Percentiles rank a stretch among this genome's conserved stretches.
These are phyloP conservation scores for Chaetomium olivaceum DNA, from an alignment of 2,329 filamentous ascomycete genomes.

Conservation along the genomic window DNA sequence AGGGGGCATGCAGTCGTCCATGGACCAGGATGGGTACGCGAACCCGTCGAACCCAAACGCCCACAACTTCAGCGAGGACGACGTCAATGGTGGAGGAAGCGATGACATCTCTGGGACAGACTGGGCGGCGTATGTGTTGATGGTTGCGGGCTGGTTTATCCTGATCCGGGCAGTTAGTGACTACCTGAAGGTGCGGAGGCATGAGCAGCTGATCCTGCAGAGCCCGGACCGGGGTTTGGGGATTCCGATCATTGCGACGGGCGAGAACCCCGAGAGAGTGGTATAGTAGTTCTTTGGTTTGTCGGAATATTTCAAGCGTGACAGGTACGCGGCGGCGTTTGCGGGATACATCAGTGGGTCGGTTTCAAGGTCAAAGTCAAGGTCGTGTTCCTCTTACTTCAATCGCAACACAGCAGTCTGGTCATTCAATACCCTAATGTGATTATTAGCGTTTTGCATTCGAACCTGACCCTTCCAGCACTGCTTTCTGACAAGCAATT, in stretches of 20 bases:
- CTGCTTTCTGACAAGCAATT: neutral
- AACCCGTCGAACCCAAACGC: conserved; percentile 84
- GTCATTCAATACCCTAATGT: conserved; percentile 1
- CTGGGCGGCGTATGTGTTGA: conserved; percentile 88
- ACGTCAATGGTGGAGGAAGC: conserved; percentile 52
- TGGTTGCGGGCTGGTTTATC: conserved; percentile 98
- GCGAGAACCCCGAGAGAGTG: conserved; percentile 75
- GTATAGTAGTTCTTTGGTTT: conserved; percentile 54
- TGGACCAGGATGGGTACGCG: conserved; percentile 58
- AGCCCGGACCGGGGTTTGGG: conserved; percentile 86
- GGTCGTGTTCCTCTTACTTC: neutral
- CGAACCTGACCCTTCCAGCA: neutral
- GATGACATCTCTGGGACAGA: conserved; percentile 70
- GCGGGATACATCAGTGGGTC: neutral
- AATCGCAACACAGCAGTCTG: neutral
- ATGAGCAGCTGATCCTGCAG: conserved; percentile 90
- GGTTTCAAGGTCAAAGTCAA: neutral
- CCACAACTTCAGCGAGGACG: conserved; percentile 79
- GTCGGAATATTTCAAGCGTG: neutral
- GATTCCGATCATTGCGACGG: conserved; percentile 82
- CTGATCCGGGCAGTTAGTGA: conserved; percentile 91
- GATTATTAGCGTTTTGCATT: neutral
- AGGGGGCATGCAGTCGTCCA: conserved; percentile 41
- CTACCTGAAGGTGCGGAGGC: conserved; percentile 81
- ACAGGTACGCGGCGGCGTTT: conserved; percentile 5